phyloP scores from a whole-genome alignment of 495 filamentous ascomycete genomes.

The Collariella sp. region DNA sequence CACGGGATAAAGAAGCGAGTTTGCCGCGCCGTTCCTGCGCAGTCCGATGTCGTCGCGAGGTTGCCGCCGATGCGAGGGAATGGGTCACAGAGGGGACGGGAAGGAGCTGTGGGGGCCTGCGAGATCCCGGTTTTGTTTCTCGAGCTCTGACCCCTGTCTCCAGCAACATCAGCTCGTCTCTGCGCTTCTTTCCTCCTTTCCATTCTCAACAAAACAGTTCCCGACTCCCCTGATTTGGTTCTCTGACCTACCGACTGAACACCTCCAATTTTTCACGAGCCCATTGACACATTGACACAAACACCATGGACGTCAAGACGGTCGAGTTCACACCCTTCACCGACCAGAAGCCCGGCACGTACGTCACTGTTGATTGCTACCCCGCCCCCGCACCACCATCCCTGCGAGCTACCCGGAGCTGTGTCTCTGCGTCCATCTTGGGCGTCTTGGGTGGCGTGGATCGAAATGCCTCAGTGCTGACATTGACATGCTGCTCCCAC shows the following conservation, averaged over 20 bases:
- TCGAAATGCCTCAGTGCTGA: conserved; percentile 2
- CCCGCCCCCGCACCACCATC: conserved; percentile 25
- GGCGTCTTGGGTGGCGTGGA: no score
- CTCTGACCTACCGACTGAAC: no score
- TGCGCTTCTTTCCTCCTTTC: background rate
- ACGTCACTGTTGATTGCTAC: conserved; percentile 40
- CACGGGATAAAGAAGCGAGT: background rate
- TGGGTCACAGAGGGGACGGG: no score
- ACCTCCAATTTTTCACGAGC: background rate
- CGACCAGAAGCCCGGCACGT: conserved; percentile 99
- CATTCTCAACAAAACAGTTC: background rate
- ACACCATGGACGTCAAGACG: conserved; percentile 61
- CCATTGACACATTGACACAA: background rate
- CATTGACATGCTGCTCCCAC: background rate
- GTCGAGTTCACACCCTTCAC: conserved; percentile 71
- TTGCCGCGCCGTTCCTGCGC: no score
- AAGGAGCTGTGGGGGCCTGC: background rate
- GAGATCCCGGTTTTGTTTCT: background rate
- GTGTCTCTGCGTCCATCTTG: background rate
- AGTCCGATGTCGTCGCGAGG: background rate
- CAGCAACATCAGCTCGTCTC: background rate
- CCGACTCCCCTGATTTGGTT: background rate
- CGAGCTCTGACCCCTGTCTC: background rate
- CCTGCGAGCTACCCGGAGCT: conserved; percentile 18
- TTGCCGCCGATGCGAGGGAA: no score